These are phyloP conservation scores for Aureobasidium melanogenum DNA, from an alignment of 2,329 filamentous ascomycete genomes.

Conservation along the genomic window DNA sequence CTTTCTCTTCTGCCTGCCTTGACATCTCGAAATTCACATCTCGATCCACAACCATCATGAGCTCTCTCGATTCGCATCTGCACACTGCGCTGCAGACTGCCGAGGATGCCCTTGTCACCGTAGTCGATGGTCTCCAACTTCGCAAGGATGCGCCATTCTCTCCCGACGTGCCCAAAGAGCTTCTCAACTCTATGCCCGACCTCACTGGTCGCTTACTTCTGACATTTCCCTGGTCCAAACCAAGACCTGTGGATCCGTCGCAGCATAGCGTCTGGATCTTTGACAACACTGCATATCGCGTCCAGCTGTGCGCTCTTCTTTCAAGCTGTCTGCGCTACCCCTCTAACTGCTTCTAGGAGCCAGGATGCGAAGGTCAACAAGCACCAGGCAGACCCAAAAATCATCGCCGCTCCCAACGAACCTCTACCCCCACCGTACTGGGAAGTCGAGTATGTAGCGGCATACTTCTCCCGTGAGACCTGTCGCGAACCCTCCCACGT, in stretches of 20 bases:
- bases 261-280: slow-evolving; percentile 76
- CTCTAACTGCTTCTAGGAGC: not conserved
- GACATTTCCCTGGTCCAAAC: slow-evolving; percentile 8
- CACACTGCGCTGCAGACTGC: not conserved
- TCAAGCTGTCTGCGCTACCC: not conserved
- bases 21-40: not conserved
- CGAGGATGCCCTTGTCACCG: not conserved
- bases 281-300: slow-evolving; percentile 75
- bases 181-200: slow-evolving; percentile 24
- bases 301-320: not conserved
- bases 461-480: slow-evolving; percentile 67
- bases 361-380: not conserved
- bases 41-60: not conserved
- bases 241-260: slow-evolving; percentile 44
- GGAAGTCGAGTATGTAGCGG: slow-evolving; percentile 76
- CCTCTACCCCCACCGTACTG: slow-evolving; percentile 37
- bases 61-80: not conserved
- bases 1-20: not conserved
- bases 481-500: slow-evolving; percentile 58
- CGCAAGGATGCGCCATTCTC: slow-evolving; percentile 21
- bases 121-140: slow-evolving; percentile 7
- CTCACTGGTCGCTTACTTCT: slow-evolving; percentile 12
- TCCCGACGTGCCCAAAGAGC: slow-evolving; percentile 24
- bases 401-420: not conserved
- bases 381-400: not conserved